These are phyloP conservation scores for Kalmanozyma brasiliensis DNA, from an alignment of 1,284 basidiomycete species.

Conservation along the genomic window DNA sequence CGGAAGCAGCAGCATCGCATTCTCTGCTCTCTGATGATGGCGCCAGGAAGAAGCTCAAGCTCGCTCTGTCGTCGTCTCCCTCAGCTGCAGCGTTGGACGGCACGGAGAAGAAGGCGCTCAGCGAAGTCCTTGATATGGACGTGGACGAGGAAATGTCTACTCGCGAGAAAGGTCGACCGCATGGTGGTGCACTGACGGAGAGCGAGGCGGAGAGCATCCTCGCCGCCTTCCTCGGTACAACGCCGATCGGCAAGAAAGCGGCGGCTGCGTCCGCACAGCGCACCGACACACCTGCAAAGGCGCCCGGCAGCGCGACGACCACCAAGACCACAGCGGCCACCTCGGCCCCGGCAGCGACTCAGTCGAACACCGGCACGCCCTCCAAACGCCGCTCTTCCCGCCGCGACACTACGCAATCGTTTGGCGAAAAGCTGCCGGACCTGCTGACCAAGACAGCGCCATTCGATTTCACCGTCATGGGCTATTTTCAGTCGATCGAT, in stretches of 20 bases:
- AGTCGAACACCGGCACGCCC: not conserved
- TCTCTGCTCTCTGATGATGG: conserved; percentile 5
- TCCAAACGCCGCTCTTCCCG: conserved; percentile 32
- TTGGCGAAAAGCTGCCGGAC: conserved; percentile 46
- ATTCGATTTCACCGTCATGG: conserved; percentile 39
- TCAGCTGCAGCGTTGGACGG: not conserved
- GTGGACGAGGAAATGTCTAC: conserved; percentile 4
- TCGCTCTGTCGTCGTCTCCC: conserved; percentile 11
- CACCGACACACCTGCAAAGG: too few relatives aligned
- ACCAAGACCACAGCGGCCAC: not conserved
- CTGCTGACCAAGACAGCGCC: conserved; percentile 16
- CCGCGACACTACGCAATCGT: conserved; percentile 27
- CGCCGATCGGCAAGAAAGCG: conserved; percentile 14
- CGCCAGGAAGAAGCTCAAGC: conserved; percentile 22
- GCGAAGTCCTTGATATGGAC: conserved; percentile 13
- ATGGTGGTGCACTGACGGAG: conserved; percentile 26
- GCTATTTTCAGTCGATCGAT: conserved; percentile 41
- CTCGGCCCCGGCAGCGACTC: not conserved
- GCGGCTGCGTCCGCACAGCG: not conserved
- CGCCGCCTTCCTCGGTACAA: conserved; percentile 35
- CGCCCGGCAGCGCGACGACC: conserved; percentile 1
- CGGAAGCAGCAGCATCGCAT: conserved; percentile 17
- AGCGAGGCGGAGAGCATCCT: conserved; percentile 40
- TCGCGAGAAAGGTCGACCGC: conserved; percentile 3
- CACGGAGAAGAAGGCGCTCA: conserved; percentile 8